Evolutionary conservation across 2,329 filamentous ascomycete genomes (phyloP).

Genomic region (Arthrocladium fulminans): DNA sequence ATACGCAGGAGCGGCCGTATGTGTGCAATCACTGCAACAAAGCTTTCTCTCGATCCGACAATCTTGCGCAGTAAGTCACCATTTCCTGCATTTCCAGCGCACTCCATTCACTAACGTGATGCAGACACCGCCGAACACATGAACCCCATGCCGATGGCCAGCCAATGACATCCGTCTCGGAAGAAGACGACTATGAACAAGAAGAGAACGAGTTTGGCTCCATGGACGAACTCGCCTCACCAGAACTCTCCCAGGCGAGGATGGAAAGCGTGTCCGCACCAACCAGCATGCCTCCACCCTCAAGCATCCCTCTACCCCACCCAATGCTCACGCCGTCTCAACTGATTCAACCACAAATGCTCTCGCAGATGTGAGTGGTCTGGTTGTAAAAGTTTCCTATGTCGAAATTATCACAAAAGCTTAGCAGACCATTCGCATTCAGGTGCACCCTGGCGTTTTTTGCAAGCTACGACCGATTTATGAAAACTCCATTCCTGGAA

Average conservation of each 20-base stretch:
- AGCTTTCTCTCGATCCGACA: constrained; percentile 96
- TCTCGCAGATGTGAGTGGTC: constrained; percentile 10
- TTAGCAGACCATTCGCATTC: constrained; percentile 1
- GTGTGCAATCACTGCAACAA: constrained; percentile 97
- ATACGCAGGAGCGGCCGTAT: constrained; percentile 98
- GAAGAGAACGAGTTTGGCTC: constrained; percentile 78
- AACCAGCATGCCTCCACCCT: constrained; percentile 22
- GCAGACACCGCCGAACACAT: constrained; percentile 66
- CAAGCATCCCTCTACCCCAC: constrained; percentile 20
- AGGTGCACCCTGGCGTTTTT: background rate
- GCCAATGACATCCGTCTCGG: constrained; percentile 29
- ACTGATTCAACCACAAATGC: constrained; percentile 23
- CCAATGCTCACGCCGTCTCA: constrained; percentile 22
- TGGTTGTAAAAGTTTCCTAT: background rate
- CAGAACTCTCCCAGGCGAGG: constrained; percentile 12
- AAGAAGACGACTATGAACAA: constrained; percentile 77
- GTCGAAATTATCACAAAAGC: constrained; percentile 5
- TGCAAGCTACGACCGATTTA: constrained; percentile 5
- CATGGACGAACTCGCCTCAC: constrained; percentile 68
- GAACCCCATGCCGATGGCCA: constrained; percentile 59
- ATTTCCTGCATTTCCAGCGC: background rate
- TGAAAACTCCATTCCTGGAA: background rate
- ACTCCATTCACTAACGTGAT: constrained; percentile 10
- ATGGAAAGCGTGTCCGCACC: constrained; percentile 12
- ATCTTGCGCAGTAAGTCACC: constrained; percentile 79